Evolutionary conservation across 2,329 filamentous ascomycete species (phyloP).

Genomic region (Chaetomiaceae sp.): DNA sequence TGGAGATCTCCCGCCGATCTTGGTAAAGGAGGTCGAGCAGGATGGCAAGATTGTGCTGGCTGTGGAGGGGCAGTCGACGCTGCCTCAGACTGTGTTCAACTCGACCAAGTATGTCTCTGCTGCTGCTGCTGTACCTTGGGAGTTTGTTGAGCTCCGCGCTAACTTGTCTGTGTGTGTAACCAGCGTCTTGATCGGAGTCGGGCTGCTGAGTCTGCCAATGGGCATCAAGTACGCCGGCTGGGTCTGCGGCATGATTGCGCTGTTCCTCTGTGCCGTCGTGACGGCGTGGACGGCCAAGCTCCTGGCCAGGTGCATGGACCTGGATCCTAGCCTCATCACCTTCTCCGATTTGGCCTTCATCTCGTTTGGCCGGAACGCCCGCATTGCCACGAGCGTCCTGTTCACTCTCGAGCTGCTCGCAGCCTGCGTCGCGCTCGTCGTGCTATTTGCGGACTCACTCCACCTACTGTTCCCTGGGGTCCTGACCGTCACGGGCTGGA

Average conservation of each 20-base stretch:
- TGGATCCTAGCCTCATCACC: constrained; percentile 79
- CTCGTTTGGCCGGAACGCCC: constrained; percentile 77
- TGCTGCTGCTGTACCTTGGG: background rate
- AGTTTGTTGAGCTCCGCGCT: constrained; percentile 3
- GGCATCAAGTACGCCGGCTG: constrained; percentile 85
- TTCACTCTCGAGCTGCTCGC: constrained; percentile 86
- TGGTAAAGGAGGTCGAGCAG: constrained; percentile 87
- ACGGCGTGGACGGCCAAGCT: constrained; percentile 85
- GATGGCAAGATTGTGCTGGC: constrained; percentile 80
- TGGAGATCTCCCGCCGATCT: constrained; percentile 64
- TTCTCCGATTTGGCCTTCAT: constrained; percentile 92
- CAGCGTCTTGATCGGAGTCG: constrained; percentile 79
- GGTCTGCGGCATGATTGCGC: constrained; percentile 72
- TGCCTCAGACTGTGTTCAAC: constrained; percentile 95
- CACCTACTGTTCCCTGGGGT: constrained; percentile 69
- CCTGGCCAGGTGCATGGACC: constrained; percentile 81
- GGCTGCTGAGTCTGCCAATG: constrained; percentile 81
- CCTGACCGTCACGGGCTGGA: constrained; percentile 67
- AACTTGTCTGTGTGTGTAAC: constrained; percentile 7
- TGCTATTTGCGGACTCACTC: constrained; percentile 90
- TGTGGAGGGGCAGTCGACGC: constrained; percentile 87
- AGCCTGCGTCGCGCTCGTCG: constrained; percentile 81
- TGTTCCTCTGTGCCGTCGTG: constrained; percentile 66
- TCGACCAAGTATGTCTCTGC: constrained; percentile 63
- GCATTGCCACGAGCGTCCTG: constrained; percentile 75